A percentile compares a stretch with the other conserved stretches of the same genome.
These are phyloP conservation scores for Blastocystis sp. DNA, from an alignment of 352 stramenopile species.

Conservation along the genomic window DNA sequence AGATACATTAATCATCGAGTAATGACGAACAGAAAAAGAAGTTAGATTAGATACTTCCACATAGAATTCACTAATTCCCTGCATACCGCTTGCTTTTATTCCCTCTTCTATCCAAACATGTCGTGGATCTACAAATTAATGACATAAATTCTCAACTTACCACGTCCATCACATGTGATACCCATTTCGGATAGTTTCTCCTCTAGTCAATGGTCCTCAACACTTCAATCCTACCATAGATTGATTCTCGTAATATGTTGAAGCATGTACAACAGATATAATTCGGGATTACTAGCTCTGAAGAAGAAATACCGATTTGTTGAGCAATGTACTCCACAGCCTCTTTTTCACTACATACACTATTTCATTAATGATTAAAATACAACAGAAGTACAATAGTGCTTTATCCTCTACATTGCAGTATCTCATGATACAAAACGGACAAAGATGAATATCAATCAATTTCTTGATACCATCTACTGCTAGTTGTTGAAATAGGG, in stretches of 20 bases:
- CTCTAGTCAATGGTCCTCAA: background rate
- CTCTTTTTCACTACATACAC: constrained; percentile 35
- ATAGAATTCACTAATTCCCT: constrained; percentile 31
- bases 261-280: constrained; percentile 46
- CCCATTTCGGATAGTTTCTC: constrained; percentile 9
- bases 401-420: constrained; percentile 17
- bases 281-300: background rate
- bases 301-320: background rate
- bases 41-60: constrained; percentile 60
- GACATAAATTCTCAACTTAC: background rate
- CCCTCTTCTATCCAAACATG: background rate
- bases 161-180: background rate
- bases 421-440: constrained; percentile 47
- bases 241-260: constrained; percentile 24
- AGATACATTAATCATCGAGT: constrained; percentile 53
- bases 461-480: constrained; percentile 55
- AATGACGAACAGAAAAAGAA: constrained; percentile 21
- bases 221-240: background rate
- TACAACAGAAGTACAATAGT: background rate
- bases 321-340: constrained; percentile 14
- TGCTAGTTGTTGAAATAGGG: constrained; percentile 18
- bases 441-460: constrained; percentile 36
- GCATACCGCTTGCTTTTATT: constrained; percentile 23
- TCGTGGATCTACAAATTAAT: background rate
- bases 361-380: background rate